These are phyloP conservation scores for Cynanchum wilfordii DNA, from an alignment of 257 asterid species.

Conservation along the genomic window DNA sequence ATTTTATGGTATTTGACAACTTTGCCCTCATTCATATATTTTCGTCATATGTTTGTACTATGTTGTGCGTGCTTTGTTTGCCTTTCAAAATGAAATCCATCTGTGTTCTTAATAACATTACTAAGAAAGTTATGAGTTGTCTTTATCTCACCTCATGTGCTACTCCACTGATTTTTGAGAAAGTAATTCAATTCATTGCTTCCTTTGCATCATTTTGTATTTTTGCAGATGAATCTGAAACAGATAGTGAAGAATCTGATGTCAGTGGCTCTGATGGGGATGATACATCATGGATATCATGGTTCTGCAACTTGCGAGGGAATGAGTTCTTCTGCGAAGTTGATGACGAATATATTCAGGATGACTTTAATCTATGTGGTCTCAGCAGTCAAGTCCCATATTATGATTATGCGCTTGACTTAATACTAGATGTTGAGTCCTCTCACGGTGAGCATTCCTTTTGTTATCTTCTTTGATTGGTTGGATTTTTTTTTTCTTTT, in stretches of 20 bases:
- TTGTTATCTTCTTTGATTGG: background rate
- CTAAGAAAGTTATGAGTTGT: background rate
- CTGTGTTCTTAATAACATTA: background rate
- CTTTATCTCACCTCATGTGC: background rate
- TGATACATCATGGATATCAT: constrained; percentile 95
- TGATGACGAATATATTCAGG: constrained; percentile 96
- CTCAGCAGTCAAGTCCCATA: constrained; percentile 95
- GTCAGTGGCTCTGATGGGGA: constrained; percentile 98
- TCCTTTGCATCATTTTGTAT: background rate
- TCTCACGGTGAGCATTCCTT: constrained; percentile 66
- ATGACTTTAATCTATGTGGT: constrained; percentile 95
- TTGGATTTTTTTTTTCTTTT: background rate
- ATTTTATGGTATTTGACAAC: background rate
- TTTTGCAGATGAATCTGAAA: constrained; percentile 83
- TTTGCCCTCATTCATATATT: background rate
- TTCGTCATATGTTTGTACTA: background rate
- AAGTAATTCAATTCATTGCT: background rate
- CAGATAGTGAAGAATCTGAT: constrained; percentile 96
- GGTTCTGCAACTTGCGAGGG: constrained; percentile 99
- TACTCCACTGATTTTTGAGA: background rate
- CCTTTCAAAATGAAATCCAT: background rate
- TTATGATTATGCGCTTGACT: constrained; percentile 93
- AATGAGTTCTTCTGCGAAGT: constrained; percentile 96
- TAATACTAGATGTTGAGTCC: constrained; percentile 88
- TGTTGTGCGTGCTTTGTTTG: background rate